Evolutionary conservation across 768 basidiomycete species (phyloP).

Genomic region (Phylloporus sp.): DNA sequence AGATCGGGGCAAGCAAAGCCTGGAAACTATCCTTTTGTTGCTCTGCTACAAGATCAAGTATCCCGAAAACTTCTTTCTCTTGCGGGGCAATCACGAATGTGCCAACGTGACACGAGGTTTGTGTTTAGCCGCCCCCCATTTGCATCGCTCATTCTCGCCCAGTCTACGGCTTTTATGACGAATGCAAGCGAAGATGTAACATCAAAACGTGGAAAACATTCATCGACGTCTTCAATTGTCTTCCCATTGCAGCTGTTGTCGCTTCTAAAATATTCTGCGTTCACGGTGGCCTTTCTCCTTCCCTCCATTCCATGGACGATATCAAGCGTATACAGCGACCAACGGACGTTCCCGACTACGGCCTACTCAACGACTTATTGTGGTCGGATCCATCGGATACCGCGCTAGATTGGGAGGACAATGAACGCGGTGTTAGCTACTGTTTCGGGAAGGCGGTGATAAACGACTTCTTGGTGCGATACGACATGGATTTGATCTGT

Average conservation of each 20-base stretch:
- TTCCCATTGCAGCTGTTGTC: slow-evolving; percentile 97
- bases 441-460: slow-evolving; percentile 98
- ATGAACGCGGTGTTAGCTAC: slow-evolving; percentile 97
- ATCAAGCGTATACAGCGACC: slow-evolving; percentile 97
- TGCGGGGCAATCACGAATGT: slow-evolving; percentile 98
- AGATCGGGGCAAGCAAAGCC: slow-evolving; percentile 95
- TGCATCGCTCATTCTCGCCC: slow-evolving; percentile 12
- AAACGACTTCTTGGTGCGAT: slow-evolving; percentile 89
- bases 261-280: slow-evolving; percentile 99
- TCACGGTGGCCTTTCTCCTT: slow-evolving; percentile 92
- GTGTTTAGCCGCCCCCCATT: slow-evolving; percentile 24
- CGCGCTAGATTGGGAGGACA: slow-evolving; percentile 98
- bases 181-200: slow-evolving; percentile 98
- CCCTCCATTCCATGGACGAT: slow-evolving; percentile 94
- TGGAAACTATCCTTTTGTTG: slow-evolving; percentile 94
- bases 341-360: slow-evolving; percentile 98
- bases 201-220: slow-evolving; percentile 99
- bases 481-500: slow-evolving; percentile 99
- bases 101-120: slow-evolving; percentile 97
- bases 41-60: slow-evolving; percentile 99
- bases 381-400: slow-evolving; percentile 99
- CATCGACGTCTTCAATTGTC: slow-evolving; percentile 98
- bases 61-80: slow-evolving; percentile 98
- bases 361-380: slow-evolving; percentile 91
- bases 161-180: slow-evolving; percentile 99